These are phyloP conservation scores for Talaromyces wortmannii DNA, from an alignment of 495 filamentous ascomycete species.

Conservation along the genomic window DNA sequence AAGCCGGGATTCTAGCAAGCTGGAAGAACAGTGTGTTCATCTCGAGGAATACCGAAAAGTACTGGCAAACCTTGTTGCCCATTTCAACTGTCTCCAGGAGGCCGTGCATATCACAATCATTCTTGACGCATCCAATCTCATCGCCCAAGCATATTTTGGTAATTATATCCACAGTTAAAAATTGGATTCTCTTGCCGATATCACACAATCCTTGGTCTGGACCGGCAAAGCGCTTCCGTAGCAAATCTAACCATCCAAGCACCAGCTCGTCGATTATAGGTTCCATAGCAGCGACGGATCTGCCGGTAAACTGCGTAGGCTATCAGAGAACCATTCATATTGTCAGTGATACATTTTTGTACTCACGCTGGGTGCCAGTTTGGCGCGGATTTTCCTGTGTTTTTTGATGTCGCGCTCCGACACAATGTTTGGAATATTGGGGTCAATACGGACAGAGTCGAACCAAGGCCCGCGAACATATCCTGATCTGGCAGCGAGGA, in stretches of 20 bases:
- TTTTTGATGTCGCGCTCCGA: slow-evolving; percentile 17
- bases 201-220: slow-evolving; percentile 17
- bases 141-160: slow-evolving; percentile 28
- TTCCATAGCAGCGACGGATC: slow-evolving; percentile 23
- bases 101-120: slow-evolving; percentile 37
- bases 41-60: not conserved
- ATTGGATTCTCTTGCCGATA: slow-evolving; percentile 23
- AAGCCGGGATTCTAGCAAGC: not conserved
- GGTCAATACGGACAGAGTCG: slow-evolving; percentile 20
- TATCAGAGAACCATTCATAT: not conserved
- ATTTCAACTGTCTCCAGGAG: slow-evolving; percentile 23
- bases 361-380: slow-evolving; percentile 29
- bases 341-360: not conserved
- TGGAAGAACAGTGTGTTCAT: not conserved
- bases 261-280: slow-evolving; percentile 13
- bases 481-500: slow-evolving; percentile 23
- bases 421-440: slow-evolving; percentile 23
- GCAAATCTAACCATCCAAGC: slow-evolving; percentile 6
- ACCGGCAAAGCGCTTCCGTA: not conserved
- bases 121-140: slow-evolving; percentile 24
- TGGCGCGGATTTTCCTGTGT: slow-evolving; percentile 24
- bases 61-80: not conserved
- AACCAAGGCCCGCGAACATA: slow-evolving; percentile 16
- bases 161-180: slow-evolving; percentile 35
- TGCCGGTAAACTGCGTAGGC: slow-evolving; percentile 23